Evolutionary conservation across 805 yeast genomes (phyloP).

Genomic region (Hanseniaspora vineae): DNA sequence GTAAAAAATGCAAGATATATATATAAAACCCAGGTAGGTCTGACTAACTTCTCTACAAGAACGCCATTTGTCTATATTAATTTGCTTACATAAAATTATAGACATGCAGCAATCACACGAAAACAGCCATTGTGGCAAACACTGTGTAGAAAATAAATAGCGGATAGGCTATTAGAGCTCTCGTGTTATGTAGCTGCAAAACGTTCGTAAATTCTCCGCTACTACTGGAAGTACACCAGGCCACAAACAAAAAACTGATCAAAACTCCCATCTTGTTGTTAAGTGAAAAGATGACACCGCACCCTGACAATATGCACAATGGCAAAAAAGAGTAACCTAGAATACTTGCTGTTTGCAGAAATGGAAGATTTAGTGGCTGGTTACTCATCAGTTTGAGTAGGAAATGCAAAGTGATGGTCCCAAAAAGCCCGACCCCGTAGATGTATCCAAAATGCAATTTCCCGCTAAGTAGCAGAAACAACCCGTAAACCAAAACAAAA

Average conservation of each 20-base stretch:
- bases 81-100: neutral
- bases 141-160: constrained; percentile 82
- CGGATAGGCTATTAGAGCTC: constrained; percentile 89
- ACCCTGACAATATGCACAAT: constrained; percentile 42
- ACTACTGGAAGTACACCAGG: constrained; percentile 89
- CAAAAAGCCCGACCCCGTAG: constrained; percentile 90
- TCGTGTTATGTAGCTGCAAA: constrained; percentile 68
- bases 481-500: constrained; percentile 79
- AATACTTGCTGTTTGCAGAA: constrained; percentile 71
- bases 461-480: constrained; percentile 62
- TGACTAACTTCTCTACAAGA: no score
- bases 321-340: constrained; percentile 92
- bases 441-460: constrained; percentile 95
- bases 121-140: constrained; percentile 91
- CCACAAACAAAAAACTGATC: constrained; percentile 50
- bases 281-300: constrained; percentile 63
- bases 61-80: no score
- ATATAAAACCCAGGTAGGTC: no score
- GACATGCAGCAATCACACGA: constrained; percentile 28
- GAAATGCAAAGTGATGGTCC: constrained; percentile 72
- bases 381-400: constrained; percentile 81
- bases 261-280: constrained; percentile 67
- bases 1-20: no score
- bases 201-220: constrained; percentile 87
- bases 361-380: constrained; percentile 29